Evolutionary conservation across 2,329 filamentous ascomycete genomes (phyloP), one percentile per base, ranked within the genome.

Genomic region (Colletotrichum sp.): DNA sequence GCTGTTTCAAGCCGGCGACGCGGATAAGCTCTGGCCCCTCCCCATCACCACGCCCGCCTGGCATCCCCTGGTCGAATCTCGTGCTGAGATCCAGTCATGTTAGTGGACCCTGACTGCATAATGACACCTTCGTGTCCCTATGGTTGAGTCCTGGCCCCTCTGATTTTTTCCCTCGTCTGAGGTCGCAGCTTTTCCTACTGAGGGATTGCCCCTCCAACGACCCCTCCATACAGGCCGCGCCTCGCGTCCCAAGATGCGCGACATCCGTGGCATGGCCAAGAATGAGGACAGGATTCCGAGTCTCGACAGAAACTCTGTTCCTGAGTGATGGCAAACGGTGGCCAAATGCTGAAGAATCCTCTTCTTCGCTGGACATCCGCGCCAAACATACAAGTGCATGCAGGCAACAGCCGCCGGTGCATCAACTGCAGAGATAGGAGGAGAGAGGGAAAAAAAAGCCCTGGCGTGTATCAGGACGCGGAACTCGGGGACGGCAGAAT

Each of bases 81-180:
- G 65, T 55, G 65, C 57, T 63, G 64, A 65, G 74, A 59, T 66
- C 65, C 74, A 74, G 70, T 73, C 70, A 60, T 76, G 59, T 60
- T 59, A 65, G 74, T 76, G 74, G 74, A 76, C 70, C 74, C 74
- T 76, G 64, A 74, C 36, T 69, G 71, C 71, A 74, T 76, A 24
- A 74, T 62, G 71, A 68, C 74, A 74, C 74, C 65, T 66, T 65
- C 71, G 57, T 30, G 49, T 76, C 64, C 26, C 68, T 71, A 18
- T 39, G 34, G 65, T 18, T 60, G 67, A 69, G 67, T 28, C 59
- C 26, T 44, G 10, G 28, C 30, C 68, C 44, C 34, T 60, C n/a
- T 52, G 26, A 30, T 44, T 65, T 76, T 73, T 68, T 68, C 34
- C 10, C 44, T 55, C 52, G 26, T 30, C 60, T 71, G 52, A 32